phyloP scores from a whole-genome alignment of 2,329 filamentous ascomycete genomes.

The Ophiostoma himal-ulmi region DNA sequence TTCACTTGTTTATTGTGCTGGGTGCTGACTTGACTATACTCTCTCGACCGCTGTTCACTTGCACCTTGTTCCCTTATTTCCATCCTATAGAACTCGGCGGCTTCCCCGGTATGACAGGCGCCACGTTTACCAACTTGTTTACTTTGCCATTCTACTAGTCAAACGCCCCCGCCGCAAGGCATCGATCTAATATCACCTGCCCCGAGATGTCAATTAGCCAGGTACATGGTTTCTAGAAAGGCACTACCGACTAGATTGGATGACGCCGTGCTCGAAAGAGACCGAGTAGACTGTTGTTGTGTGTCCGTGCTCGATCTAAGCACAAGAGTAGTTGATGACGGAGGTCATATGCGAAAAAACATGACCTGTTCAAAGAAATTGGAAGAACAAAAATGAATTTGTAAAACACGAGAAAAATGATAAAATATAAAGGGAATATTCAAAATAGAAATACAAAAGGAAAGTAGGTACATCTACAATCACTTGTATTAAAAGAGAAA shows the following conservation, averaged over 20 bases:
- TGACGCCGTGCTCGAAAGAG: not conserved
- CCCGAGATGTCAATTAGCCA: not conserved
- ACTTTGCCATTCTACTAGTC: not conserved
- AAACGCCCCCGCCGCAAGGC: not conserved
- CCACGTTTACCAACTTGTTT: not conserved
- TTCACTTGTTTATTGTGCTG: not conserved
- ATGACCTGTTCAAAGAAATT: not conserved
- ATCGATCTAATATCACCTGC: not conserved
- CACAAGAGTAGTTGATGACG: not conserved
- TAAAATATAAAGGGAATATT: not conserved
- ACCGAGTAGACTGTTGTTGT: not conserved
- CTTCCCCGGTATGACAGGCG: not conserved
- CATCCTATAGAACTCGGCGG: not conserved
- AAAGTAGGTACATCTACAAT: not conserved
- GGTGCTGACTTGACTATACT: not conserved
- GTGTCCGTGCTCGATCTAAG: conserved; percentile 6
- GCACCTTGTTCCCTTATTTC: not conserved
- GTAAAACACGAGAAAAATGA: not conserved
- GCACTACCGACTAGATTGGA: not conserved
- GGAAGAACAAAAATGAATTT: not conserved
- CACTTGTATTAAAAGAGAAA: not conserved
- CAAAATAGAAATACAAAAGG: not conserved
- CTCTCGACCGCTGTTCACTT: too few relatives aligned
- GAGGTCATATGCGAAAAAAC: not conserved
- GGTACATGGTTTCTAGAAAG: not conserved